These are phyloP conservation scores for Beta corolliflora DNA, from an alignment of 179 eudicot species.

Conservation along the genomic window DNA sequence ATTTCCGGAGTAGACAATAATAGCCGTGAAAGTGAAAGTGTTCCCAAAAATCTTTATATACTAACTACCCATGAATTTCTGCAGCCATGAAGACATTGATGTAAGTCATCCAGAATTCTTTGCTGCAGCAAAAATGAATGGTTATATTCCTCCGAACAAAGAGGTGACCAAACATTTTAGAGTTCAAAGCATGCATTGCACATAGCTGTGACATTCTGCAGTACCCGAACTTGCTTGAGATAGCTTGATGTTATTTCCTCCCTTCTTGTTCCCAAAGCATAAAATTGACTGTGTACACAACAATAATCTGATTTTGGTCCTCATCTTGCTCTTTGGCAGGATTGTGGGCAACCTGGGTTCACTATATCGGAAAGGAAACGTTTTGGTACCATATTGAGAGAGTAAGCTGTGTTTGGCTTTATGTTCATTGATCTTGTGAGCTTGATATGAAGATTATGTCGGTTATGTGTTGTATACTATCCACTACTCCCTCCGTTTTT, in stretches of 20 bases:
- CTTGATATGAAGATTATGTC: not conserved
- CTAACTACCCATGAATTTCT: constrained; percentile 17
- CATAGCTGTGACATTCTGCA: not conserved
- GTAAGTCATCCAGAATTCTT: constrained; percentile 99
- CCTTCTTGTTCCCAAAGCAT: not conserved
- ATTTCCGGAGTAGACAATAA: not conserved
- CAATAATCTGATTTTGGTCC: constrained; percentile 1
- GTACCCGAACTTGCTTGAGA: not conserved
- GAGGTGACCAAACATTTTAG: constrained; percentile 54
- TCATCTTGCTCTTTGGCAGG: constrained; percentile 51
- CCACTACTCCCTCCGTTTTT: not conserved
- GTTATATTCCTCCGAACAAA: constrained; percentile 92
- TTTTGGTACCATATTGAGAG: constrained; percentile 73
- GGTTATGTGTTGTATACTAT: not conserved
- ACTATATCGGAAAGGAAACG: constrained; percentile 89
- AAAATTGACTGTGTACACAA: not conserved
- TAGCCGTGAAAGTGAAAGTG: not conserved
- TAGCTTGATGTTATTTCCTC: not conserved
- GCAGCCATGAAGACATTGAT: constrained; percentile 96
- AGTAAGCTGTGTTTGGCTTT: constrained; percentile 46
- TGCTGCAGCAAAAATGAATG: constrained; percentile 83
- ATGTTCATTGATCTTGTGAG: not conserved
- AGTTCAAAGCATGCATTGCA: constrained; percentile 4
- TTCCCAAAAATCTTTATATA: constrained; percentile 1
- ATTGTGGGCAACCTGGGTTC: constrained; percentile 97